Conservation (phyloP, 139 green algal genomes). For the Ettlia oleoabundans region DNA sequence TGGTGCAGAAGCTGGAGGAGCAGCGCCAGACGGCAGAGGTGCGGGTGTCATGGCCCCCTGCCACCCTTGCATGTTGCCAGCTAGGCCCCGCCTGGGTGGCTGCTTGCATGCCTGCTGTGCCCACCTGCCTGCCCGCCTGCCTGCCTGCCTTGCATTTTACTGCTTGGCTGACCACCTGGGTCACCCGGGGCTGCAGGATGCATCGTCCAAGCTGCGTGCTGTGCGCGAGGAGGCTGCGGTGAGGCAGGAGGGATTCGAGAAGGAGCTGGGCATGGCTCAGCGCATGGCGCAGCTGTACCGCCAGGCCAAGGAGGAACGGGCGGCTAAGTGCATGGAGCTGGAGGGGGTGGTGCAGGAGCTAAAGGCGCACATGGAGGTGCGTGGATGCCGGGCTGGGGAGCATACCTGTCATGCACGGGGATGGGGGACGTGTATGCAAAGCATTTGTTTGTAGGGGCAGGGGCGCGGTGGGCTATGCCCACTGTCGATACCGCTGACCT, state of each 20-base stretch:
- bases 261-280: slow-evolving; percentile 56
- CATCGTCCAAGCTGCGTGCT: slow-evolving; percentile 32
- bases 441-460: too few relatives aligned
- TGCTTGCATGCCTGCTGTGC: not conserved
- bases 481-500: too few relatives aligned
- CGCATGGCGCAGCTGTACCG: slow-evolving; percentile 57
- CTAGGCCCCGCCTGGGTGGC: not conserved
- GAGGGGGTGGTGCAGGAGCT: slow-evolving; percentile 64
- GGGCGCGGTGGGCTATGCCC: too few relatives aligned
- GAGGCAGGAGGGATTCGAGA: slow-evolving; percentile 43
- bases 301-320: slow-evolving; percentile 50
- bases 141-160: too few relatives aligned
- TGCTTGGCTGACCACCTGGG: too few relatives aligned
- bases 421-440: too few relatives aligned
- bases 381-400: not conserved
- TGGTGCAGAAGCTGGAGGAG: slow-evolving; percentile 38
- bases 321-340: slow-evolving; percentile 48
- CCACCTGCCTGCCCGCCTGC: not conserved
- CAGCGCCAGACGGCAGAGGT: slow-evolving; percentile 37
- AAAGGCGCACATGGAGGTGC: slow-evolving; percentile 50
- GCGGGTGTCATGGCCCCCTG: not conserved
- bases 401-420: not conserved
- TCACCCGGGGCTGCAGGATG: slow-evolving; percentile 23
- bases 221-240: slow-evolving; percentile 38
- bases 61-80: not conserved